Evolutionary conservation across 129 eudicot species (phyloP).

Genomic region (Escallonia rubra): DNA sequence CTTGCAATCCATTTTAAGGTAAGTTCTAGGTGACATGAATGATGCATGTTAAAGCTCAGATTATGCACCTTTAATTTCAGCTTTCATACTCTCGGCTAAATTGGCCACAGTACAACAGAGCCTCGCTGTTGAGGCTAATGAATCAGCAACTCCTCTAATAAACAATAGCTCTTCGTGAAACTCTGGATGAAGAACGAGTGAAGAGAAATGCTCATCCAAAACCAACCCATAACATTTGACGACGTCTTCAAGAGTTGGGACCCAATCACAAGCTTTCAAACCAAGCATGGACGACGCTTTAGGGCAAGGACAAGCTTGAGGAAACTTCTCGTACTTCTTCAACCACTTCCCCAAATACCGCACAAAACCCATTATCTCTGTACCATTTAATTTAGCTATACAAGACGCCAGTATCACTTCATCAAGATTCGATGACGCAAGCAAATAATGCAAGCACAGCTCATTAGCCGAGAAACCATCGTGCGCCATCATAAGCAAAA

Average conservation of each 20-base stretch:
- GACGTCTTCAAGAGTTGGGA: slow-evolving; percentile 55
- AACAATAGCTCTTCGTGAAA: slow-evolving; percentile 61
- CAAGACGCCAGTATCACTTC: slow-evolving; percentile 72
- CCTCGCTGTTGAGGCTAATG: slow-evolving; percentile 62
- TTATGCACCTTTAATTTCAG: slow-evolving; percentile 30
- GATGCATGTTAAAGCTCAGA: neutral
- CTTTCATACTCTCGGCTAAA: slow-evolving; percentile 33
- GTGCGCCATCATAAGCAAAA: slow-evolving; percentile 64
- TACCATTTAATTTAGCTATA: slow-evolving; percentile 56
- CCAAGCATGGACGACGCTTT: slow-evolving; percentile 35
- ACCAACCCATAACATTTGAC: slow-evolving; percentile 66
- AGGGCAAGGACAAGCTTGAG: slow-evolving; percentile 45
- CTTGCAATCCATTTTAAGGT: too few species aligned
- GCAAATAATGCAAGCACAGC: slow-evolving; percentile 67
- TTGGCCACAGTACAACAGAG: slow-evolving; percentile 50
- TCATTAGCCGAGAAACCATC: slow-evolving; percentile 65
- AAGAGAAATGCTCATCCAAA: slow-evolving; percentile 74
- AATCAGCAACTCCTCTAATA: slow-evolving; percentile 38
- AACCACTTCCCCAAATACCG: slow-evolving; percentile 73
- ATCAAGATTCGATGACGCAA: slow-evolving; percentile 51
- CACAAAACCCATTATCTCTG: slow-evolving; percentile 57
- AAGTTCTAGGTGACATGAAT: too few species aligned
- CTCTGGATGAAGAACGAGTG: slow-evolving; percentile 69
- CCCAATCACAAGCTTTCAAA: slow-evolving; percentile 47
- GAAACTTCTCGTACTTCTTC: slow-evolving; percentile 70